A percentile compares a stretch with the other conserved stretches of the same genome.
phyloP scores from a whole-genome alignment of 2,329 filamentous ascomycete species.

The Delphinella strobiligena region DNA sequence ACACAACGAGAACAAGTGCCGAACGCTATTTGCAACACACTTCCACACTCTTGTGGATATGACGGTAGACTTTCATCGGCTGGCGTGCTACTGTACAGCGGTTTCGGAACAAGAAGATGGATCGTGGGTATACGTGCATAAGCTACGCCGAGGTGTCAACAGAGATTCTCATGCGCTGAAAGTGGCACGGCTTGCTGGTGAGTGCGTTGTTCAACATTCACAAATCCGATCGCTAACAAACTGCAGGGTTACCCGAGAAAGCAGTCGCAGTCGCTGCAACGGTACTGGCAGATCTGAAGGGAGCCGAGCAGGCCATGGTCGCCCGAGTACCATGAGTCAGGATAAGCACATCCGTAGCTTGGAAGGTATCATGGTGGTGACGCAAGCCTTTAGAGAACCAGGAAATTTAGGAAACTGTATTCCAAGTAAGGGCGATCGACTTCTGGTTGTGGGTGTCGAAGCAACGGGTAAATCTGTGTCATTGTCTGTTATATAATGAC shows the following conservation, averaged over 20 bases:
- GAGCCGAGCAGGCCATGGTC: not conserved
- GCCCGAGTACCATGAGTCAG: not conserved
- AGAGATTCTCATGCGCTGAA: slow-evolving; percentile 82
- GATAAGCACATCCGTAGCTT: too few relatives aligned
- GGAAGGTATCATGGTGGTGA: too few relatives aligned
- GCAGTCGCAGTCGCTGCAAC: slow-evolving; percentile 56
- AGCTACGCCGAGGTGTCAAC: slow-evolving; percentile 70
- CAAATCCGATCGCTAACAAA: too few relatives aligned
- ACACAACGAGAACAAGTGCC: slow-evolving; percentile 61
- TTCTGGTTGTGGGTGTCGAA: too few relatives aligned
- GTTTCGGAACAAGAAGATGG: slow-evolving; percentile 56
- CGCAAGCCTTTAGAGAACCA: too few relatives aligned
- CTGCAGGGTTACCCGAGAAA: slow-evolving; percentile 52
- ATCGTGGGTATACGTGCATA: slow-evolving; percentile 78
- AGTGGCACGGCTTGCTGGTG: slow-evolving; percentile 72
- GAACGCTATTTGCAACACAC: slow-evolving; percentile 87
- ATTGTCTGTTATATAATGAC: too few relatives aligned
- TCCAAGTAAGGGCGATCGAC: too few relatives aligned
- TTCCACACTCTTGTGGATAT: slow-evolving; percentile 79
- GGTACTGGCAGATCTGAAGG: slow-evolving; percentile 35
- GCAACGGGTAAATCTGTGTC: too few relatives aligned
- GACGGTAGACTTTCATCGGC: slow-evolving; percentile 43
- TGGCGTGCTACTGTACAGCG: slow-evolving; percentile 81
- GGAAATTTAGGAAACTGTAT: too few relatives aligned
- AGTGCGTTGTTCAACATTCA: too few relatives aligned